These are phyloP conservation scores for Acmispon strigosus DNA, from an alignment of 306 rosid species.

Conservation along the genomic window DNA sequence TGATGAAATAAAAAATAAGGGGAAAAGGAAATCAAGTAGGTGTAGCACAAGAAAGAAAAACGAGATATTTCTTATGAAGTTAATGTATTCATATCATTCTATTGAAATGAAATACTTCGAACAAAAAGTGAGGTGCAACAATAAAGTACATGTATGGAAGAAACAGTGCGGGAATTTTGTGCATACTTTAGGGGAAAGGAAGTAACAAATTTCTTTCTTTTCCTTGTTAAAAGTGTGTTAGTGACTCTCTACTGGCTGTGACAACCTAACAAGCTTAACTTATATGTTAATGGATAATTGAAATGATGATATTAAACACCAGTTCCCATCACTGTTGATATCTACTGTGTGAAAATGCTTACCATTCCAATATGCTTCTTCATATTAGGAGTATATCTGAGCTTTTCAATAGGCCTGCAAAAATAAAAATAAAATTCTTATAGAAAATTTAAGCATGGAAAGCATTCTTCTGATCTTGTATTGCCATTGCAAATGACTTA, in stretches of 20 bases:
- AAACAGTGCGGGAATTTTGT: background rate
- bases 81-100: background rate
- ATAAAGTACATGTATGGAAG: background rate
- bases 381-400: slow-evolving; percentile 88
- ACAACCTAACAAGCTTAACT: slow-evolving; percentile 5
- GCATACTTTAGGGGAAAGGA: slow-evolving; percentile 4
- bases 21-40: background rate
- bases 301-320: background rate
- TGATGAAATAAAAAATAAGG: background rate
- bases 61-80: background rate
- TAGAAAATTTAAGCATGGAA: slow-evolving; percentile 17
- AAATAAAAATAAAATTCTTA: slow-evolving; percentile 13
- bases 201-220: background rate
- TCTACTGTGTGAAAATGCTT: slow-evolving; percentile 20
- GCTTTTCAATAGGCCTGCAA: slow-evolving; percentile 90
- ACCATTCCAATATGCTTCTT: slow-evolving; percentile 98
- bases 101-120: slow-evolving; percentile 1
- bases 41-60: slow-evolving; percentile 5
- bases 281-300: background rate
- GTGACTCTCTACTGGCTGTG: background rate
- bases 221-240: background rate
- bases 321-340: background rate
- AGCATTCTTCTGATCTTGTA: slow-evolving; percentile 7
- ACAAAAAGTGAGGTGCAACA: background rate
- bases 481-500: slow-evolving; percentile 25